Conservation (phyloP, 1,284 basidiomycete species). For the Mycosarcoma maydis region DNA sequence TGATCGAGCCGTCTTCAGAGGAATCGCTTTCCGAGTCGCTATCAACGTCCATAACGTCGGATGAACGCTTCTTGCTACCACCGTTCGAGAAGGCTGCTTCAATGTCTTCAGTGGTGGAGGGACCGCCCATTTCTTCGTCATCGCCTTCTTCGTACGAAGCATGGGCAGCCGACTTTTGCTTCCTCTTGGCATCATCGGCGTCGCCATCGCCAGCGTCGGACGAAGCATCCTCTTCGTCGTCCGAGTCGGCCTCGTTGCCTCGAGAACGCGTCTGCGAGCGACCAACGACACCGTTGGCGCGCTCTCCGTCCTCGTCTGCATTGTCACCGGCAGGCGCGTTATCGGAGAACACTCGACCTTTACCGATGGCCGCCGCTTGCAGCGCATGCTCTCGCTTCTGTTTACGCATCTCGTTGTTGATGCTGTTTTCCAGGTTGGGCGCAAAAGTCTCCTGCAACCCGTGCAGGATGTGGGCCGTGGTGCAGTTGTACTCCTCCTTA, state of each 20-base stretch:
- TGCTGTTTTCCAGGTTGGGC: conserved; percentile 84
- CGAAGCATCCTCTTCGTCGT: conserved; percentile 48
- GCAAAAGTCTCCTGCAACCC: conserved; percentile 83
- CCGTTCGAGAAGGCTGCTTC: conserved; percentile 74
- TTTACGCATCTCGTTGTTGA: conserved; percentile 85
- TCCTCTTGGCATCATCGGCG: conserved; percentile 76
- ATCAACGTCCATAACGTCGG: conserved; percentile 51
- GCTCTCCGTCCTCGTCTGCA: conserved; percentile 70
- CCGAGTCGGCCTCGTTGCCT: conserved; percentile 50
- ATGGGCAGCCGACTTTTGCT: conserved; percentile 75
- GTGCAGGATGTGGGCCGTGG: conserved; percentile 78
- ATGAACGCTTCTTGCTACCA: conserved; percentile 28
- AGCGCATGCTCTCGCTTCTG: conserved; percentile 81
- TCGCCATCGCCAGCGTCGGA: conserved; percentile 75
- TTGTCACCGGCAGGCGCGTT: conserved; percentile 60
- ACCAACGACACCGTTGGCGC: conserved; percentile 65
- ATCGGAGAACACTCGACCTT: conserved; percentile 72
- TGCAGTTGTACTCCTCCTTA: conserved; percentile 82
- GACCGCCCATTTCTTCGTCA: conserved; percentile 50
- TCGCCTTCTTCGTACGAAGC: conserved; percentile 75
- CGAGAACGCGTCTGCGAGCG: conserved; percentile 14
- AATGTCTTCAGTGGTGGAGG: conserved; percentile 71
- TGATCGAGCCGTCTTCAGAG: conserved; percentile 47
- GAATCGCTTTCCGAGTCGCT: conserved; percentile 40
- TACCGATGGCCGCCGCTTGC: conserved; percentile 84